Conservation (phyloP, 441 rosid genomes). For the Flueggea neowawraea region DNA sequence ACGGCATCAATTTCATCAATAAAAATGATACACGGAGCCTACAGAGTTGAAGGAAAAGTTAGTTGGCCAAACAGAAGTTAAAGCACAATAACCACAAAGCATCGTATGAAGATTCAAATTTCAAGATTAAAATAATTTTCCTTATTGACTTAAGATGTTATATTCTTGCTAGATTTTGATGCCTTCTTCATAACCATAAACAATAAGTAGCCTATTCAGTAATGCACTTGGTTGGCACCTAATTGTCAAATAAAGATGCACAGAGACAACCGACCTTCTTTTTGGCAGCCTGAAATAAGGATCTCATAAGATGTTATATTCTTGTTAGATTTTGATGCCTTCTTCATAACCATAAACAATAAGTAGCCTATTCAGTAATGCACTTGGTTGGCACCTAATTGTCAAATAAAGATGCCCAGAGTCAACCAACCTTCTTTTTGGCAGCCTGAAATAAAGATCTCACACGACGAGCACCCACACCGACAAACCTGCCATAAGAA, state of each 20-base stretch:
- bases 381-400: background rate
- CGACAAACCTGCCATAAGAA: conserved; percentile 77
- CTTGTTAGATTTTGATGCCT: background rate
- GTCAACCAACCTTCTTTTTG: conserved; percentile 74
- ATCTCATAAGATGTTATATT: conserved; percentile 35
- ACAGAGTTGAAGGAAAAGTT: conserved; percentile 16
- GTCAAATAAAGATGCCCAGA: background rate
- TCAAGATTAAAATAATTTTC: too few species aligned
- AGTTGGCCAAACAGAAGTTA: conserved; percentile 4
- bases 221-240: background rate
- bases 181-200: background rate
- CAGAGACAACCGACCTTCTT: conserved; percentile 60
- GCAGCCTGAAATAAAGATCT: conserved; percentile 98
- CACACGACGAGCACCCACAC: conserved; percentile 98
- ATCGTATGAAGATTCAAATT: too few species aligned
- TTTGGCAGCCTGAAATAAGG: conserved; percentile 96
- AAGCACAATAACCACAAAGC: background rate
- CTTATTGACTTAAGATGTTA: too few species aligned
- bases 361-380: background rate
- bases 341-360: background rate
- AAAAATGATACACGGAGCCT: conserved; percentile 98
- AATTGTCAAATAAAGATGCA: background rate
- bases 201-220: background rate
- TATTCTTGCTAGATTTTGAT: background rate
- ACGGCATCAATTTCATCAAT: conserved; percentile 99